These are phyloP conservation scores for Phytophthora fragariaefolia DNA, from an alignment of 352 stramenopile genomes.

Conservation along the genomic window DNA sequence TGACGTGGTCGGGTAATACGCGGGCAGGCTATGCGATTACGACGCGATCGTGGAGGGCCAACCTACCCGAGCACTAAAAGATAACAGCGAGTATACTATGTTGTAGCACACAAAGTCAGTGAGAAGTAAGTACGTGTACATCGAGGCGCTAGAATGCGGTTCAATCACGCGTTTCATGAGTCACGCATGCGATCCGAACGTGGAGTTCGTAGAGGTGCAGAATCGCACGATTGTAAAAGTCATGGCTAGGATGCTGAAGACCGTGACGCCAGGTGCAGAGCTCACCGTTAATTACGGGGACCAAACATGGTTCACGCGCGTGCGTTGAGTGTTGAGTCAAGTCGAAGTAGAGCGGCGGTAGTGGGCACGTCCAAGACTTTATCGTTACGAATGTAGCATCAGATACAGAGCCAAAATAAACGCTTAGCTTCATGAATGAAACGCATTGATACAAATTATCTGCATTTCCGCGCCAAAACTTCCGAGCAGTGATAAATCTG, in stretches of 20 bases:
- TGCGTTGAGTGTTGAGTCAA: too few species aligned
- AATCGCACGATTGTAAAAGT: constrained; percentile 13
- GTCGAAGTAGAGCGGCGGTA: too few species aligned
- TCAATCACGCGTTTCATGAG: neutral
- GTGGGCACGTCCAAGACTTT: too few species aligned
- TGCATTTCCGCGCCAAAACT: too few species aligned
- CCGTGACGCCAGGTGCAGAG: neutral
- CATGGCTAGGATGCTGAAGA: constrained; percentile 1
- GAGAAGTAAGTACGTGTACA: constrained; percentile 3
- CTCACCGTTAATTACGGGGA: too few species aligned
- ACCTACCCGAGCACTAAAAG: neutral
- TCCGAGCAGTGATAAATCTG: too few species aligned
- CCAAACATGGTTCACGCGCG: too few species aligned
- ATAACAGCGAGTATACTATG: constrained; percentile 15
- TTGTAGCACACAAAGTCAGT: neutral
- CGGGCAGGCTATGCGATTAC: neutral
- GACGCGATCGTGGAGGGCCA: neutral
- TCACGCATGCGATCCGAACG: constrained; percentile 7
- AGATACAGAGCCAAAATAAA: too few species aligned
- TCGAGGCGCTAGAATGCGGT: constrained; percentile 1
- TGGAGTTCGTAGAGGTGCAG: constrained; percentile 12
- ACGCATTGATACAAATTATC: too few species aligned
- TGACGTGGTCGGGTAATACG: constrained; percentile 10
- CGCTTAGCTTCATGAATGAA: too few species aligned
- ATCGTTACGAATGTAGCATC: too few species aligned